These are phyloP conservation scores for Kalmusia sp. DNA, from an alignment of 2,329 filamentous ascomycete genomes.

Conservation along the genomic window DNA sequence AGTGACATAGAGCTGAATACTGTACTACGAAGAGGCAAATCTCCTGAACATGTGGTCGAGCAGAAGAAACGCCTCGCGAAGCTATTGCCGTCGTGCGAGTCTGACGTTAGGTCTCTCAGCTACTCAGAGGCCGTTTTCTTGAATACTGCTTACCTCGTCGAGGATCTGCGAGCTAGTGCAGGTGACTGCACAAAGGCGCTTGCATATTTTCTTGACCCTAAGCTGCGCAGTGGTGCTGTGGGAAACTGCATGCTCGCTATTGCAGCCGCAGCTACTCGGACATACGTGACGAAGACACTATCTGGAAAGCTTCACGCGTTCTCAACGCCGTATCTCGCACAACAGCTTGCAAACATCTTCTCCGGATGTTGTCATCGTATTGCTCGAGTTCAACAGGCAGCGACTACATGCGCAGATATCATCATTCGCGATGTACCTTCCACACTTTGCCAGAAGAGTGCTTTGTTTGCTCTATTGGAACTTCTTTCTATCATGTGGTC, in stretches of 20 bases:
- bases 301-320: constrained; percentile 76
- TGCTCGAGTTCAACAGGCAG: constrained; percentile 86
- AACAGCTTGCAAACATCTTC: constrained; percentile 85
- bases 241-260: constrained; percentile 69
- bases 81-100: constrained; percentile 76
- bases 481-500: constrained; percentile 94
- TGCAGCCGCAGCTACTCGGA: constrained; percentile 73
- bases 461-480: constrained; percentile 91
- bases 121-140: constrained; percentile 93
- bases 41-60: constrained; percentile 74
- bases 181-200: constrained; percentile 91
- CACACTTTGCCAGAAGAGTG: constrained; percentile 85
- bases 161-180: constrained; percentile 82
- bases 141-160: constrained; percentile 87
- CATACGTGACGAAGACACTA: constrained; percentile 79
- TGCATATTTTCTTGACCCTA: constrained; percentile 93
- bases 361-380: constrained; percentile 93
- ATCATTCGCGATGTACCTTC: constrained; percentile 88
- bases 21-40: constrained; percentile 85
- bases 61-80: constrained; percentile 81
- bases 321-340: constrained; percentile 88
- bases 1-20: constrained; percentile 98
- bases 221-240: constrained; percentile 69
- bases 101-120: constrained; percentile 80
- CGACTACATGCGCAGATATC: constrained; percentile 80